Base-by-base conservation (phyloP, 2,329 filamentous ascomycete species). In the Aureobasidium sp. region DNA sequence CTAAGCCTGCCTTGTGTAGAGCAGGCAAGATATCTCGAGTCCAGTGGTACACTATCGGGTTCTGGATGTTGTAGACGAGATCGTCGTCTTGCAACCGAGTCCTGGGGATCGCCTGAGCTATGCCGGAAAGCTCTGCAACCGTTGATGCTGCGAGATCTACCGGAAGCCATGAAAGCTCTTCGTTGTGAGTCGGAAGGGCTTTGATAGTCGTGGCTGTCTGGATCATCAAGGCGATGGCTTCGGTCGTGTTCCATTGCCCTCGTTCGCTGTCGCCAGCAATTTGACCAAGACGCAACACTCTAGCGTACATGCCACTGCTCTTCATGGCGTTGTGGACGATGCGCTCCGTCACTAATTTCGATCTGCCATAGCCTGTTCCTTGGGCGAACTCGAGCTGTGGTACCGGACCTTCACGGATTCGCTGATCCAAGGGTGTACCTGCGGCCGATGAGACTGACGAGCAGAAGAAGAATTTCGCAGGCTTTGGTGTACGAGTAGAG, bases 1-100 rank as follows among this genome's bases (percentile, higher is more conserved):
- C 23, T 23, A 69, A 42, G 0, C 57, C 57, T 9, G 60, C 42
- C 15, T 35, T 40, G 19, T 67, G 69, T 4, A 85, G 68, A 7
- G 75, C 75, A 3, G 81, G 81, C 0, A 85, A 74, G 7, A 85
- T 68, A 53, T 83, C 78, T 0, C 71, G 62, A 0, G 78, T 81
- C 80, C 81, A 84, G 42, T 77, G 71, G 63, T 83, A 79, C 1
- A 71, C 70, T 8, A 62, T 67, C 0, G 77, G 75, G 62, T 83
- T 83, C n/a, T 79, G 73, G 13, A 85, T 71, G 66, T 67, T 23
- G 57, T 63, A 63, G 27, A 61, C 60, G 9, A 61, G 60, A 17
- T 53, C 23, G 6, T 45, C 13, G 17, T 63, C 54, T 15, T 42
- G 4, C 4, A 46, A 17, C 7, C 40, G 40, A 38, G 38, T 4